Conservation (phyloP, 1,284 basidiomycete species). For the Ustanciosporium gigantosporum region DNA sequence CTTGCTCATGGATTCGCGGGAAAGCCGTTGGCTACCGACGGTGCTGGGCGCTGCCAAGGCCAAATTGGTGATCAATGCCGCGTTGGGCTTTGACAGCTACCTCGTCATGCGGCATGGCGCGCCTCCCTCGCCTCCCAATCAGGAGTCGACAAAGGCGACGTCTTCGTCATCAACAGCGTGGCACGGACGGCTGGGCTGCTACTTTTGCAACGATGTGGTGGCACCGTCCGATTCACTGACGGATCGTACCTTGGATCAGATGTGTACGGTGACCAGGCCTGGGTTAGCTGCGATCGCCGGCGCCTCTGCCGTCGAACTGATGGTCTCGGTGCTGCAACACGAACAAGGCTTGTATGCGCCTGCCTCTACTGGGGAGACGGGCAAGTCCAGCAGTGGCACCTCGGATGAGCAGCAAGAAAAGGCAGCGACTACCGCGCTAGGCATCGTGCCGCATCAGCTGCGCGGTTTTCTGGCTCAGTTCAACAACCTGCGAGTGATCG, state of each 20-base stretch:
- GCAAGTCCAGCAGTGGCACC: conserved; percentile 1
- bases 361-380: conserved; percentile 22
- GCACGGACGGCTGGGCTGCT: conserved; percentile 71
- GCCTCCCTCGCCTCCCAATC: conserved; percentile 56
- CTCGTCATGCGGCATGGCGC: conserved; percentile 95
- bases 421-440: conserved; percentile 63
- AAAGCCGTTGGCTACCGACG: conserved; percentile 93
- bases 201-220: conserved; percentile 97
- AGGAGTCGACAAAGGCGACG: conserved; percentile 16
- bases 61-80: conserved; percentile 94
- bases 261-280: conserved; percentile 98
- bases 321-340: conserved; percentile 87
- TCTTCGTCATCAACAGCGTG: conserved; percentile 7
- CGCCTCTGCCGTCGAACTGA: conserved; percentile 86
- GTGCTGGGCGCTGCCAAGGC: conserved; percentile 79
- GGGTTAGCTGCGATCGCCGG: conserved; percentile 90
- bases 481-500: conserved; percentile 78
- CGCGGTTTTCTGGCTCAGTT: conserved; percentile 87
- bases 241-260: conserved; percentile 93
- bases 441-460: conserved; percentile 88
- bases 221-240: conserved; percentile 90
- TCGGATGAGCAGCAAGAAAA: neutral
- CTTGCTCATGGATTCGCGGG: conserved; percentile 95
- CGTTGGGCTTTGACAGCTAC: conserved; percentile 93
- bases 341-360: conserved; percentile 24